phyloP scores from a whole-genome alignment of 106 monocot genomes.

The Acorus calamus region DNA sequence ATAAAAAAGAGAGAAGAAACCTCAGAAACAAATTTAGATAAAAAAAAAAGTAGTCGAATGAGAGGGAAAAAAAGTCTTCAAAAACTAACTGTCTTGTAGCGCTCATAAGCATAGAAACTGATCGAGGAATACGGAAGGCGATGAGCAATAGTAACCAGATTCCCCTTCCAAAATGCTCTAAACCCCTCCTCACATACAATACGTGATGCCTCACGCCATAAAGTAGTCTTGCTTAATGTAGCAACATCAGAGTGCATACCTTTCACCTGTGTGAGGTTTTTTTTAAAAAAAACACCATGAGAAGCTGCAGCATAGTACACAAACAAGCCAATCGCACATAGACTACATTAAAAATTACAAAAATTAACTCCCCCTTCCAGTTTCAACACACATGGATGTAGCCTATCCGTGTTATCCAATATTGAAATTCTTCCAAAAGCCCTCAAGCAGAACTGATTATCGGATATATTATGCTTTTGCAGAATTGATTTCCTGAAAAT shows the following conservation, averaged over 20 bases:
- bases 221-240: constrained; percentile 49
- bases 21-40: neutral
- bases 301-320: no score
- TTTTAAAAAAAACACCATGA: neutral
- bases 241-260: constrained; percentile 87
- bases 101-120: constrained; percentile 88
- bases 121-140: constrained; percentile 92
- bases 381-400: no score
- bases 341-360: no score
- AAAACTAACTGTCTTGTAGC: constrained; percentile 63
- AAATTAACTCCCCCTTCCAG: no score
- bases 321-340: no score
- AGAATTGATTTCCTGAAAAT: no score
- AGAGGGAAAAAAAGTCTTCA: neutral
- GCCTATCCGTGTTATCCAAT: no score
- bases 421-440: no score
- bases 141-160: constrained; percentile 83
- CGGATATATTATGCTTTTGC: no score
- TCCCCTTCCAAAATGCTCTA: constrained; percentile 95
- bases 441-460: no score
- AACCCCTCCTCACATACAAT: constrained; percentile 81
- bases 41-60: neutral
- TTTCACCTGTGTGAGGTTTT: constrained; percentile 45
- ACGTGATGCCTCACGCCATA: constrained; percentile 84
- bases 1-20: constrained; percentile 4